A percentile compares a stretch with the other conserved stretches of the same genome.
Conservation (phyloP, 768 basidiomycete genomes). For the Lactarius quietus region DNA sequence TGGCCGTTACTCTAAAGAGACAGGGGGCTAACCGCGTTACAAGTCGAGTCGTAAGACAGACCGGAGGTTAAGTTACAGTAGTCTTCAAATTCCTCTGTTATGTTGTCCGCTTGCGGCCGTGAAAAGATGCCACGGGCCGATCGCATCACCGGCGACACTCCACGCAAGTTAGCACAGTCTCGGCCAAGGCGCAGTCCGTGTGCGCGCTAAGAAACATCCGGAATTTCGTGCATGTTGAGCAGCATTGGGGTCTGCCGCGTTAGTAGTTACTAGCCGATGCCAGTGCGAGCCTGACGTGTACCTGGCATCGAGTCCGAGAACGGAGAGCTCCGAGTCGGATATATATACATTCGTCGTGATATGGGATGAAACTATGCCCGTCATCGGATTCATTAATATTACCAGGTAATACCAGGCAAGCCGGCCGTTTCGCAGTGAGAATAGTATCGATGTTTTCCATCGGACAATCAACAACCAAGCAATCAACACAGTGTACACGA, state of each 20-base stretch:
- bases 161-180: conserved; percentile 7
- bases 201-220: conserved; percentile 40
- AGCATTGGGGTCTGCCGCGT: conserved; percentile 78
- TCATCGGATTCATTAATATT: conserved; percentile 71
- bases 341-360: conserved; percentile 86
- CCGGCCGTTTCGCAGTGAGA: conserved; percentile 85
- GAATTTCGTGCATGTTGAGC: conserved; percentile 66
- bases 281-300: conserved; percentile 9
- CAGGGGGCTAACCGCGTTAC: too few species aligned
- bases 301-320: too few species aligned
- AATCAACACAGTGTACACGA: conserved; percentile 89
- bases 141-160: conserved; percentile 8
- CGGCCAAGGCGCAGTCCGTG: conserved; percentile 15
- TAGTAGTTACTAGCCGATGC: conserved; percentile 2
- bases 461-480: too few species aligned
- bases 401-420: conserved; percentile 79
- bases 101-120: neutral
- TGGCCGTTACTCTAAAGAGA: too few species aligned
- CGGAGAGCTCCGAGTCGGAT: too few species aligned
- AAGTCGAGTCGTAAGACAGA: too few species aligned
- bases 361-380: conserved; percentile 79
- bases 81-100: conserved; percentile 1
- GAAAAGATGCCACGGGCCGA: conserved; percentile 26
- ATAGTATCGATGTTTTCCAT: conserved; percentile 57
- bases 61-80: conserved; percentile 20